phyloP scores from a whole-genome alignment of 2,329 filamentous ascomycete species.

The Fusarium fracticaudum region DNA sequence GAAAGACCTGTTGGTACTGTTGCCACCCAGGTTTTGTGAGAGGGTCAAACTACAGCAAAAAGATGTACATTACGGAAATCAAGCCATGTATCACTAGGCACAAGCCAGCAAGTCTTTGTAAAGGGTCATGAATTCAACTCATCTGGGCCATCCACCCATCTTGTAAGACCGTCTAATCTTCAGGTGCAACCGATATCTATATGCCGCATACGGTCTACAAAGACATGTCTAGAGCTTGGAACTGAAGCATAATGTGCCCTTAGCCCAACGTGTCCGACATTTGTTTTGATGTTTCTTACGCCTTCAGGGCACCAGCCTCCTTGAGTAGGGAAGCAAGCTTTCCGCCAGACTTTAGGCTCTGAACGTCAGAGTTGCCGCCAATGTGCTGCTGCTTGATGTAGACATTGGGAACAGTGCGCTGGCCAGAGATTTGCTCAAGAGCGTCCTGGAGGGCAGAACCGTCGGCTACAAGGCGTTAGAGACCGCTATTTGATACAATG shows the following conservation, averaged over 20 bases:
- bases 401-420: constrained; percentile 94
- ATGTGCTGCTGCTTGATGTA: constrained; percentile 93
- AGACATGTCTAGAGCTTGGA: constrained; percentile 35
- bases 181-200: constrained; percentile 4
- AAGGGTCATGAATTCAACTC: constrained; percentile 31
- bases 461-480: constrained; percentile 68
- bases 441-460: constrained; percentile 85
- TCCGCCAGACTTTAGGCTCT: constrained; percentile 61
- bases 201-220: not conserved
- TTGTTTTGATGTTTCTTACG: constrained; percentile 46
- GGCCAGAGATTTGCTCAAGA: constrained; percentile 80
- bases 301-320: constrained; percentile 55
- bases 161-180: constrained; percentile 2
- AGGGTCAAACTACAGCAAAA: not conserved
- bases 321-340: constrained; percentile 54
- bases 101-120: constrained; percentile 13
- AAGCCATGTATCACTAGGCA: constrained; percentile 39
- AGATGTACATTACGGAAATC: constrained; percentile 35
- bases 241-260: constrained; percentile 32
- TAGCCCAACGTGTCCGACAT: constrained; percentile 8
- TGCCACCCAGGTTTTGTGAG: constrained; percentile 75
- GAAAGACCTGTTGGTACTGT: constrained; percentile 89
- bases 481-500: not conserved
- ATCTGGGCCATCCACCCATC: constrained; percentile 8
- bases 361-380: constrained; percentile 92